Evolutionary conservation across 371 early-diverging fungal species (phyloP).

Genomic region (Haplosporangium sp.): DNA sequence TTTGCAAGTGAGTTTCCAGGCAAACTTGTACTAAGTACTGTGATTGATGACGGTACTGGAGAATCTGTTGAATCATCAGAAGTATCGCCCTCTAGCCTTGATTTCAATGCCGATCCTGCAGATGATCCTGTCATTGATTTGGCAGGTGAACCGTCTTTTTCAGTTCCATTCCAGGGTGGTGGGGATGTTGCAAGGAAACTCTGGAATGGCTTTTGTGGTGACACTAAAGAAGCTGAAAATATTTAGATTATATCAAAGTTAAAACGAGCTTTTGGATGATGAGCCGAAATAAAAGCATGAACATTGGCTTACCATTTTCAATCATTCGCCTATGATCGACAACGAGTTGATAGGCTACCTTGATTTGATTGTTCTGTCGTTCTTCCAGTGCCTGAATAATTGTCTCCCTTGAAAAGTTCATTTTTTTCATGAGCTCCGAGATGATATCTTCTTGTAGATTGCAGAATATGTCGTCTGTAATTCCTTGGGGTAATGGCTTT

Average conservation of each 20-base stretch:
- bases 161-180: conserved; percentile 71
- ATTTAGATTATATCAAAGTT: not conserved
- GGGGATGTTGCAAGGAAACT: conserved; percentile 75
- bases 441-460: conserved; percentile 83
- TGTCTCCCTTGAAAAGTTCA: conserved; percentile 78
- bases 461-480: conserved; percentile 71
- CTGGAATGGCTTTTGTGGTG: conserved; percentile 66
- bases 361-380: conserved; percentile 89
- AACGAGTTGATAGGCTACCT: conserved; percentile 94
- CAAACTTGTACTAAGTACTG: conserved; percentile 74
- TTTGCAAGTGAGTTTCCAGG: conserved; percentile 61
- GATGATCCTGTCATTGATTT: conserved; percentile 39
- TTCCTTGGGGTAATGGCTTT: conserved; percentile 73
- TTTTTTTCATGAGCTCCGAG: conserved; percentile 84
- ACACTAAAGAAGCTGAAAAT: conserved; percentile 46
- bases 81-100: conserved; percentile 31
- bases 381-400: conserved; percentile 81
- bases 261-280: too few relatives aligned
- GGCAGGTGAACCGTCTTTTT: conserved; percentile 52
- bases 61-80: conserved; percentile 34
- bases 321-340: conserved; percentile 86
- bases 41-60: conserved; percentile 67
- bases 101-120: conserved; percentile 37
- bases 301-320: conserved; percentile 66
- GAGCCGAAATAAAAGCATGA: not conserved